These are phyloP conservation scores for Parasitella parasitica DNA, from an alignment of 371 early-diverging fungal species.

Conservation along the genomic window DNA sequence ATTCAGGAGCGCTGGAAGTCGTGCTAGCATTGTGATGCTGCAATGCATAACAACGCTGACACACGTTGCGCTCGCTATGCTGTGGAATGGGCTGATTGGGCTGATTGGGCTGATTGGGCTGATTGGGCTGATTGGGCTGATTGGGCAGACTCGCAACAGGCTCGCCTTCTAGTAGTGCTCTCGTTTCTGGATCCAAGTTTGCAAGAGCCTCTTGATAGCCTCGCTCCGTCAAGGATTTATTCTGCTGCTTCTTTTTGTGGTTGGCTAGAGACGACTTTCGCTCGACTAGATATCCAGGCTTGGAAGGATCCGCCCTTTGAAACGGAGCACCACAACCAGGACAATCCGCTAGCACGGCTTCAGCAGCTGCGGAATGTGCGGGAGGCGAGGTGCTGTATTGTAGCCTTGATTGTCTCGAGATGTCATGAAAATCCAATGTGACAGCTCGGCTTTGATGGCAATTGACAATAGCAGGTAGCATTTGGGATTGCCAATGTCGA, in stretches of 20 bases:
- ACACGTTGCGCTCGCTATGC: conserved; percentile 41
- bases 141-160: not conserved
- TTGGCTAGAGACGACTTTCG: conserved; percentile 12
- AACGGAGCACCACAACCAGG: conserved; percentile 74
- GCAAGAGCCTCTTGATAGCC: conserved; percentile 33
- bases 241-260: conserved; percentile 10
- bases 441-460: not conserved
- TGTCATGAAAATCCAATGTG: not conserved
- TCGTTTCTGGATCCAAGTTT: conserved; percentile 33
- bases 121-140: conserved; percentile 8
- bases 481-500: not conserved
- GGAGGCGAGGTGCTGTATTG: not conserved
- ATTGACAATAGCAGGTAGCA: not conserved
- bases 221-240: conserved; percentile 35
- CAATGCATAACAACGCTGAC: conserved; percentile 63
- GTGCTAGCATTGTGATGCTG: conserved; percentile 47
- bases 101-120: conserved; percentile 2
- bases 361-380: not conserved
- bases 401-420: not conserved
- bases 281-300: conserved; percentile 56
- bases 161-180: conserved; percentile 31
- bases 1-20: conserved; percentile 38
- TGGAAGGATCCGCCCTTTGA: conserved; percentile 40
- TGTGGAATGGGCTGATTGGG: conserved; percentile 5
- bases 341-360: conserved; percentile 38